Evolutionary conservation across 2,329 filamentous ascomycete genomes (phyloP).

Genomic region (Amesomyces nigricolor): DNA sequence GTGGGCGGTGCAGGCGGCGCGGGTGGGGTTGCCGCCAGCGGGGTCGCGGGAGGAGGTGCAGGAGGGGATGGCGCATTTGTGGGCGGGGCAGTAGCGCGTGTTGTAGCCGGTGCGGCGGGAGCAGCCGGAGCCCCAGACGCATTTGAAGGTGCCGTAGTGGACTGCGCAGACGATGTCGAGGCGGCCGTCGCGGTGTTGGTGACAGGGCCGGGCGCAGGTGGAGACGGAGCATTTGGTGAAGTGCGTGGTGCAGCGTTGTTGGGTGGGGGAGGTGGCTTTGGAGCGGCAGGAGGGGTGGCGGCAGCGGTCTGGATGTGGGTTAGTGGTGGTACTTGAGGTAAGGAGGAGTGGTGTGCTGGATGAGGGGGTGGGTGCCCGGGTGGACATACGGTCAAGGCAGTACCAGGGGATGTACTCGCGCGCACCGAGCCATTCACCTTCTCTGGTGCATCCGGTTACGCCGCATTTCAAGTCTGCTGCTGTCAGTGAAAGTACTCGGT

Average conservation of each 20-base stretch:
- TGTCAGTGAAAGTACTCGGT: background rate
- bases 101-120: constrained; percentile 5
- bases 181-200: constrained; percentile 12
- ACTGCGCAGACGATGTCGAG: constrained; percentile 17
- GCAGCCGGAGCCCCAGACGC: constrained; percentile 11
- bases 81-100: constrained; percentile 18
- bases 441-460: constrained; percentile 12
- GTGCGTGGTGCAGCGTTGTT: constrained; percentile 19
- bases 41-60: constrained; percentile 10
- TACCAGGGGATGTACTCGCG: constrained; percentile 18
- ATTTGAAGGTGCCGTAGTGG: constrained; percentile 20
- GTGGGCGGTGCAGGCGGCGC: background rate
- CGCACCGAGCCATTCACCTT: constrained; percentile 12
- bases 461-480: constrained; percentile 17
- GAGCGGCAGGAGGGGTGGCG: constrained; percentile 12
- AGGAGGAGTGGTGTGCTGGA: too few species aligned
- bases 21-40: background rate
- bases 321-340: too few species aligned
- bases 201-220: constrained; percentile 14
- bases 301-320: constrained; percentile 19
- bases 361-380: background rate
- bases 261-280: constrained; percentile 10
- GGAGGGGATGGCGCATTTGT: constrained; percentile 17
- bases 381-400: constrained; percentile 13
- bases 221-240: constrained; percentile 11